Evolutionary conservation across 1,284 basidiomycete species (phyloP), one percentile per base, ranked within the genome.

Genomic region (Xanthoconium separans): DNA sequence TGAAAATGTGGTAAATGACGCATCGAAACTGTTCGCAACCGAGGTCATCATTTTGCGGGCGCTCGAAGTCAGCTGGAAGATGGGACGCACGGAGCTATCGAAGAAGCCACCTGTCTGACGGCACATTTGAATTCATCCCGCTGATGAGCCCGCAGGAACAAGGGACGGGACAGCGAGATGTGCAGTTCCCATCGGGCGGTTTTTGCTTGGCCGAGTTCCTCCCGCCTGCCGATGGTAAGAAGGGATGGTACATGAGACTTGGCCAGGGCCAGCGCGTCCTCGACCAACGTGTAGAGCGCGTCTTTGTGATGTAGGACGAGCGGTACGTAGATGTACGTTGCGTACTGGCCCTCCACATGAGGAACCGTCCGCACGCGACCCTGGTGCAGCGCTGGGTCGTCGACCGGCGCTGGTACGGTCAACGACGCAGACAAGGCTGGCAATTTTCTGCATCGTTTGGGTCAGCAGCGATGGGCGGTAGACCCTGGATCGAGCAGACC

Each of bases 321-420:
- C 3, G 85, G 80, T 11, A 91, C 75, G 65, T 88, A 93, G 53
- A 93, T 78, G 71, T 92, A 83, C 15, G 85, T 77, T 2, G 85
- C 82, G 65, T 82, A 93, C 66, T 92, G 89, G 1, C 91, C 92
- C 29, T 91, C 87, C 11, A 90, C 80, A 63, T 92, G 88, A 1
- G 90, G 88, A 0, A 73, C 76, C 0, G 81, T 75, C n/a, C 91
- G 81, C 48, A 75, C 74, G n/a, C 92, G 80, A 15, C 91, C 91
- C 72, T 92, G 89, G 65, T 93, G 91, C 11, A 82, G 71, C 6
- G 81, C 71, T 3, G 91, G 89, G 61, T 89, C 71, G 64, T 91
- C 87, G 9, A 78, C 62, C 0, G 84, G 86, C 1, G 61, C 61
- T 30, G 76, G 64, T 8, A 75, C 63, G 4, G 73, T 61, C 41